Percentiles rank a stretch among this genome's conserved stretches.
phyloP scores from a whole-genome alignment of 2,329 filamentous ascomycete genomes.

The Sphaerulina musiva region DNA sequence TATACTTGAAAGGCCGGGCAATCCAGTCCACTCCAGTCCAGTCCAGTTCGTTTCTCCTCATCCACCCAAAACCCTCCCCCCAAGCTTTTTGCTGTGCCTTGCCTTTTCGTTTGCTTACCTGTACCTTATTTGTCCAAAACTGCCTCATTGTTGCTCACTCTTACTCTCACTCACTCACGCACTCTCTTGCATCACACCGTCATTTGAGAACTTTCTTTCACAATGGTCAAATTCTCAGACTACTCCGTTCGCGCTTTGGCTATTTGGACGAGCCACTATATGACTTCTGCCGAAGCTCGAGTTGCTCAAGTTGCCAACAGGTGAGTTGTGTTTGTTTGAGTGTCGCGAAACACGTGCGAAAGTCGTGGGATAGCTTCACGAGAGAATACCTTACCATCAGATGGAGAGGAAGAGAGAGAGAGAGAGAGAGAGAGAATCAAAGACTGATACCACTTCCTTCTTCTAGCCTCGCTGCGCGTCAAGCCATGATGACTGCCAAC shows the following conservation, averaged over 20 bases:
- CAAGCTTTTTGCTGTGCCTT: too few species aligned
- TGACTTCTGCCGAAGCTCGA: conserved; percentile 26
- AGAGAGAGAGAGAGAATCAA: too few species aligned
- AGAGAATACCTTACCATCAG: too few species aligned
- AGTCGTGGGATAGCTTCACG: not conserved
- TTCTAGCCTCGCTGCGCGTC: conserved; percentile 16
- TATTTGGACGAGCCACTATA: conserved; percentile 18
- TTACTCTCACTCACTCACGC: conserved; percentile 11
- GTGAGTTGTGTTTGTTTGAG: not conserved
- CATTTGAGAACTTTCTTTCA: not conserved
- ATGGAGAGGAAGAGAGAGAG: too few species aligned
- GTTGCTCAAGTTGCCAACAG: conserved; percentile 16
- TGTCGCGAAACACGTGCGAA: not conserved
- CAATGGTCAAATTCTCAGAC: conserved; percentile 25
- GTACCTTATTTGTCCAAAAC: conserved; percentile 12
- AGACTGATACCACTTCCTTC: not conserved
- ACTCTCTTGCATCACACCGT: too few species aligned
- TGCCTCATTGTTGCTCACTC: conserved; percentile 22
- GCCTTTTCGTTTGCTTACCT: too few species aligned
- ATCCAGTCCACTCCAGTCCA: too few species aligned
- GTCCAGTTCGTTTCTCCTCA: too few species aligned
- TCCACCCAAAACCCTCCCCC: too few species aligned
- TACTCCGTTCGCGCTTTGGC: conserved; percentile 24
- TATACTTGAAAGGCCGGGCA: too few species aligned
- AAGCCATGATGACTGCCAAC: conserved; percentile 18